Percentiles rank a stretch among this genome's conserved stretches.
phyloP scores from a whole-genome alignment of 805 yeast genomes.

The Lipomyces sp. region DNA sequence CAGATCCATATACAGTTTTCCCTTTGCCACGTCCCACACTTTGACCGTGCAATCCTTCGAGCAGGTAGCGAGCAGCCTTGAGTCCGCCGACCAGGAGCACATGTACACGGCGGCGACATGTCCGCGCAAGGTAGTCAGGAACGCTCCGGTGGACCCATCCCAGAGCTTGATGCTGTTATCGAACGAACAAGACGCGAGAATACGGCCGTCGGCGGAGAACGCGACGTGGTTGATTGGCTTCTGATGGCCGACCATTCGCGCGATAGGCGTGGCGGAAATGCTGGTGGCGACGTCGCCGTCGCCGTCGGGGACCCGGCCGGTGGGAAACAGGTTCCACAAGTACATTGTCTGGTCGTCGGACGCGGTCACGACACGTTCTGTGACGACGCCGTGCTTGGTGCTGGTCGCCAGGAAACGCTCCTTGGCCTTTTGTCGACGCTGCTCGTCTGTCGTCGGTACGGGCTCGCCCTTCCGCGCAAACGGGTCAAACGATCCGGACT shows the following conservation, averaged over 20 bases:
- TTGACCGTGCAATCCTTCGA: constrained; percentile 95
- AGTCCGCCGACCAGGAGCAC: constrained; percentile 96
- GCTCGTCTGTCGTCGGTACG: constrained; percentile 45
- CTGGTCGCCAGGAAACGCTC: constrained; percentile 62
- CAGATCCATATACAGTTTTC: constrained; percentile 78
- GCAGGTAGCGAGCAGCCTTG: constrained; percentile 84
- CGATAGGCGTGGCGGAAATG: constrained; percentile 73
- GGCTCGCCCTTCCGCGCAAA: constrained; percentile 40
- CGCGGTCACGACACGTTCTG: constrained; percentile 88
- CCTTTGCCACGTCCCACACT: constrained; percentile 91
- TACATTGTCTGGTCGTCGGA: constrained; percentile 98
- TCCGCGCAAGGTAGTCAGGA: constrained; percentile 85
- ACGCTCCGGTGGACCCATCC: constrained; percentile 93
- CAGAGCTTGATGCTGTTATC: constrained; percentile 93
- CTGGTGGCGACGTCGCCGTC: neutral
- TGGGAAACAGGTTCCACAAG: constrained; percentile 79
- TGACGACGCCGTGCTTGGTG: constrained; percentile 49
- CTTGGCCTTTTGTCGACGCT: constrained; percentile 55
- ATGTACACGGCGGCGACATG: constrained; percentile 98
- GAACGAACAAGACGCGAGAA: constrained; percentile 86
- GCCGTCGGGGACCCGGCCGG: constrained; percentile 7
- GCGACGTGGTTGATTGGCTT: constrained; percentile 93
- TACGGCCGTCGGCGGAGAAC: constrained; percentile 92
- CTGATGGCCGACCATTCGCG: constrained; percentile 97
- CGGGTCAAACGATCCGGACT: constrained; percentile 84